These are phyloP conservation scores for Oenanthe sinensis DNA, from an alignment of 129 eudicot genomes.

Conservation along the genomic window DNA sequence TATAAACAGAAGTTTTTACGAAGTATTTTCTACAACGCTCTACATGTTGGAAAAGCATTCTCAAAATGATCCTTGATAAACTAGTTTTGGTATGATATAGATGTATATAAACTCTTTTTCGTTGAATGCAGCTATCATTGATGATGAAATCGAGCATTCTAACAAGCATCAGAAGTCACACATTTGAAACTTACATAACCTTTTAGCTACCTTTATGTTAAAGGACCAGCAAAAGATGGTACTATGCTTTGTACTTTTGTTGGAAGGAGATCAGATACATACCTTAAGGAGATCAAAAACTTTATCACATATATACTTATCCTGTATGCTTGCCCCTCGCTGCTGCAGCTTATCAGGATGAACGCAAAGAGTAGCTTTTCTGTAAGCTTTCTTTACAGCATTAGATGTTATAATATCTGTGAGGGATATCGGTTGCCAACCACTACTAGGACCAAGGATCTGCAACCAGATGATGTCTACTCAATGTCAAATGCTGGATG, in stretches of 20 bases:
- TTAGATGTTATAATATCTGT: conserved; percentile 66
- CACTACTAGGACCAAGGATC: conserved; percentile 86
- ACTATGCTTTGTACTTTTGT: neutral
- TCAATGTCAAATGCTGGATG: neutral
- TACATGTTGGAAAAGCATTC: neutral
- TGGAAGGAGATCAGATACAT: neutral
- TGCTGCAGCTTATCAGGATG: conserved; percentile 98
- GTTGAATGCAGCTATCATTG: neutral
- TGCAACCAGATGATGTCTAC: conserved; percentile 24
- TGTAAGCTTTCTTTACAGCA: conserved; percentile 93
- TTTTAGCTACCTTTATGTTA: neutral
- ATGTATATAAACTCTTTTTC: neutral
- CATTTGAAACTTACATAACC: neutral
- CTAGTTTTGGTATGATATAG: neutral
- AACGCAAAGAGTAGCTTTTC: conserved; percentile 87
- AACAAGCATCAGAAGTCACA: neutral
- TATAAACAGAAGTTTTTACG: neutral
- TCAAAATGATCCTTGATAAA: neutral
- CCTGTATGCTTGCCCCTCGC: conserved; percentile 85
- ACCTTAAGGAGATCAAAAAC: conserved; percentile 98
- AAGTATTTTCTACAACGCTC: neutral
- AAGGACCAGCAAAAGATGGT: neutral
- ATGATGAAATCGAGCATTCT: neutral
- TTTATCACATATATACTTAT: conserved; percentile 90
- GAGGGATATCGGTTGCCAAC: conserved; percentile 82